Base-by-base conservation (phyloP, 345 rosid genomes). In the Eucalyptus viminalis region DNA sequence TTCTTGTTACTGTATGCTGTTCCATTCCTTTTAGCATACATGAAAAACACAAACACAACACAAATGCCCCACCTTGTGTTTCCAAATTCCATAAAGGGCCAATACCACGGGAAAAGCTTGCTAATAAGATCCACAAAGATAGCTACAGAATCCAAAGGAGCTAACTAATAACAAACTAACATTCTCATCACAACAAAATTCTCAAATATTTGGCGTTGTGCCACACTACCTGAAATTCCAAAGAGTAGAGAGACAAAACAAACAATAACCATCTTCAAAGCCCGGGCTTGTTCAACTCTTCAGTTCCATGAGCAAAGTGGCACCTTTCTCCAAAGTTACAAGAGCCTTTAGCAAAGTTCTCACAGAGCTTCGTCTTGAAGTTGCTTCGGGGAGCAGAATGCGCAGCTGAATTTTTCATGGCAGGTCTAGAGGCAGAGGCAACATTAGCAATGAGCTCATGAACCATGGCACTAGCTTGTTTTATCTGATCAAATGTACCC, bases 401-500 rank as follows among this genome's bases (percentile, higher is more conserved):
- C 27, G 40, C 89, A 7, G 80, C 37, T 10, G 91, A 86, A 87
- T 91, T 93, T 91, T 89, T 94, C 91, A 85, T 90, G 25, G 91
- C 87, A 86, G 72, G 92, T 80, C 93, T 93, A 6, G 93, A 65
- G n/a, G 93, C 91, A 44, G 95, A 93, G 58, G 95, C 95, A 5
- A 96, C 93, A 69, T 95, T 97, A 85, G 89, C 94, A 89, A 98
- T 97, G 67, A 98, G 96, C 88, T 96, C 99, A 12, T 94, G 95
- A 83, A 98, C 99, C 99, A 97, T 98, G 40, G 95, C 95, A n/a
- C 97, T 97, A 29, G 99, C 99, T 94, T 96, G 97, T 87, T 95
- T 96, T 88, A 98, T 98, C 96, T 98, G 99, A 91, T 97, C 99
- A 50, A 96, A 95, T 83, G 99, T 93, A 87, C 99, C 99, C 93